Evolutionary conservation across 1,284 basidiomycete genomes (phyloP).

Genomic region (Fistulina hepatica): DNA sequence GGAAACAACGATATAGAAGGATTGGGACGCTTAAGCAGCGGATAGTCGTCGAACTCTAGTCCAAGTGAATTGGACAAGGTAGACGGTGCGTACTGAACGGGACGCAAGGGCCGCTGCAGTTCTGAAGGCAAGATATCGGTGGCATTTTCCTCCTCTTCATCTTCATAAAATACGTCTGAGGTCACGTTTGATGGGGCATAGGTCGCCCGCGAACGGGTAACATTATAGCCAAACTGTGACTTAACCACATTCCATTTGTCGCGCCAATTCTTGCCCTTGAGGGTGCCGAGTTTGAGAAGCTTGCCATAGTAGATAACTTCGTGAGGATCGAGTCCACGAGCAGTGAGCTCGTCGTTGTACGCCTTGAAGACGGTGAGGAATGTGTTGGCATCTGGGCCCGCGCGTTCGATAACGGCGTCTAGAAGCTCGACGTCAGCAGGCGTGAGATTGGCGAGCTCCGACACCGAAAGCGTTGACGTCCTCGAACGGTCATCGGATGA

Average conservation of each 20-base stretch:
- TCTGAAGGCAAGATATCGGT: neutral
- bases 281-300: constrained; percentile 64
- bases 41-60: constrained; percentile 16
- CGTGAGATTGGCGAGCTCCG: constrained; percentile 50
- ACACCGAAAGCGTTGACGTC: constrained; percentile 34
- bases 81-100: neutral
- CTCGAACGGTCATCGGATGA: constrained; percentile 33
- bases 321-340: constrained; percentile 64
- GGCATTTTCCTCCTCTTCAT: constrained; percentile 3
- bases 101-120: neutral
- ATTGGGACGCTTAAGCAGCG: constrained; percentile 8
- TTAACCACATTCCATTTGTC: constrained; percentile 69
- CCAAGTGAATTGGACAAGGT: constrained; percentile 14
- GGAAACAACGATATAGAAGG: neutral
- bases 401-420: constrained; percentile 59
- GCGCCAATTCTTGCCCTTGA: constrained; percentile 65
- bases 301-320: constrained; percentile 75
- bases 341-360: constrained; percentile 64
- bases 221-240: constrained; percentile 35
- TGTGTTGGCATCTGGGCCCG: constrained; percentile 51
- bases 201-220: constrained; percentile 10
- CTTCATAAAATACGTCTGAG: constrained; percentile 10
- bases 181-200: no score
- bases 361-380: constrained; percentile 73
- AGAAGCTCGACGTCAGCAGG: constrained; percentile 56